Percentiles rank a stretch among this genome's conserved stretches.
These are phyloP conservation scores for Puccinia triticina DNA, from an alignment of 1,284 basidiomycete genomes.

Conservation along the genomic window DNA sequence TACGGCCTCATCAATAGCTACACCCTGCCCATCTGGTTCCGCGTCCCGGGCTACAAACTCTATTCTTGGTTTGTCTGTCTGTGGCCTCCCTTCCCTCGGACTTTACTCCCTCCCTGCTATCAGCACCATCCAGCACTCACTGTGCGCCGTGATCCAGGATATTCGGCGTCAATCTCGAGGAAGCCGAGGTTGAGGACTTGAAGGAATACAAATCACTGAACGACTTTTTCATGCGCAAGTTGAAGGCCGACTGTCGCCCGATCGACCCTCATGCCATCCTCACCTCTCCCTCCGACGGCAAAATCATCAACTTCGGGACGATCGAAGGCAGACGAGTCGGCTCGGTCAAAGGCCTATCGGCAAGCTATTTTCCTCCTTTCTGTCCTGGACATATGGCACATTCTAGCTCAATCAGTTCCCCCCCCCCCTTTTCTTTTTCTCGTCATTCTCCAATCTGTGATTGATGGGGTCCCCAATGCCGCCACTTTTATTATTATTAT, in stretches of 20 bases:
- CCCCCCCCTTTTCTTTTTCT: not conserved
- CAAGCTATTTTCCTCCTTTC: conserved; percentile 76
- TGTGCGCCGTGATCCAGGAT: no score
- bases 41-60: conserved; percentile 81
- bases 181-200: conserved; percentile 80
- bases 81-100: not conserved
- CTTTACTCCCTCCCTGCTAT: not conserved
- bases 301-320: conserved; percentile 86
- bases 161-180: conserved; percentile 92
- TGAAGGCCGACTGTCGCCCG: conserved; percentile 79
- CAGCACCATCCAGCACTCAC: no score
- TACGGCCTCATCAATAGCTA: conserved; percentile 91
- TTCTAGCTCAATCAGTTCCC: conserved; percentile 52
- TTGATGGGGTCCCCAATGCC: not conserved
- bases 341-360: conserved; percentile 82
- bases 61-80: conserved; percentile 68
- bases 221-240: conserved; percentile 89
- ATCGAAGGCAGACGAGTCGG: conserved; percentile 81
- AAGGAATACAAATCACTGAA: conserved; percentile 78
- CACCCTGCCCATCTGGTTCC: conserved; percentile 84
- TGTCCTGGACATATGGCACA: not conserved
- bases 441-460: no score
- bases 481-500: not conserved
- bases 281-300: conserved; percentile 93
- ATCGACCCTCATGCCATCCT: conserved; percentile 66